phyloP scores from a whole-genome alignment of 1,139 yeast species.

The Blastobotrys buckinghamii region DNA sequence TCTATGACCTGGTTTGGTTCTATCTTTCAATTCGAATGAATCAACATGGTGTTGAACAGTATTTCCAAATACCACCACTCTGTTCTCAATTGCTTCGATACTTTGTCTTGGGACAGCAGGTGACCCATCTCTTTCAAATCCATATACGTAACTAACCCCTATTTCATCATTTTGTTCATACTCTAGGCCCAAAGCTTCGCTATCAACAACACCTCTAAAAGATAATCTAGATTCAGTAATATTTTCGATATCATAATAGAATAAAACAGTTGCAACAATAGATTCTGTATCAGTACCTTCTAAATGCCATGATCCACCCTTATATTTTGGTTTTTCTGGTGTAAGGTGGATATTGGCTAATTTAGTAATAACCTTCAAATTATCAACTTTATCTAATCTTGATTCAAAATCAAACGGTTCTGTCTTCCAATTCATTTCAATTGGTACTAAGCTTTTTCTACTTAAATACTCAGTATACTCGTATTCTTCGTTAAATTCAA shows the following conservation, averaged over 20 bases:
- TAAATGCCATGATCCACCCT: constrained; percentile 44
- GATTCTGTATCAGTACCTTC: constrained; percentile 43
- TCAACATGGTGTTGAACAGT: constrained; percentile 40
- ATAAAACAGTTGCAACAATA: constrained; percentile 40
- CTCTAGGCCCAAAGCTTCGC: constrained; percentile 28
- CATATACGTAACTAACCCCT: constrained; percentile 31
- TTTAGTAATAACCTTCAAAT: constrained; percentile 39
- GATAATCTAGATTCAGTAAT: constrained; percentile 37
- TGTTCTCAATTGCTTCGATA: constrained; percentile 30
- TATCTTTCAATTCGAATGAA: constrained; percentile 37
- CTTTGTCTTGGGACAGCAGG: constrained; percentile 25
- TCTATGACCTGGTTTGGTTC: constrained; percentile 37
- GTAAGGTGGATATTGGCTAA: constrained; percentile 38
- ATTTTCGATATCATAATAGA: constrained; percentile 42
- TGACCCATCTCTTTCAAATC: constrained; percentile 20
- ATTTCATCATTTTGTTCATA: constrained; percentile 37
- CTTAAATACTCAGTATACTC: not conserved
- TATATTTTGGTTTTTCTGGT: constrained; percentile 39
- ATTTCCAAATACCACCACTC: constrained; percentile 40
- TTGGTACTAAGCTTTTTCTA: not conserved
- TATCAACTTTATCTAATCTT: not conserved
- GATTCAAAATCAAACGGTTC: not conserved
- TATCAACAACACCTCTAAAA: constrained; percentile 30
- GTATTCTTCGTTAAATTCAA: not conserved
- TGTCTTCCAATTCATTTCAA: not conserved